Percentiles rank a stretch among this genome's conserved stretches.
Conservation (phyloP, 1,139 yeast species). For the Hansenula sp. region DNA sequence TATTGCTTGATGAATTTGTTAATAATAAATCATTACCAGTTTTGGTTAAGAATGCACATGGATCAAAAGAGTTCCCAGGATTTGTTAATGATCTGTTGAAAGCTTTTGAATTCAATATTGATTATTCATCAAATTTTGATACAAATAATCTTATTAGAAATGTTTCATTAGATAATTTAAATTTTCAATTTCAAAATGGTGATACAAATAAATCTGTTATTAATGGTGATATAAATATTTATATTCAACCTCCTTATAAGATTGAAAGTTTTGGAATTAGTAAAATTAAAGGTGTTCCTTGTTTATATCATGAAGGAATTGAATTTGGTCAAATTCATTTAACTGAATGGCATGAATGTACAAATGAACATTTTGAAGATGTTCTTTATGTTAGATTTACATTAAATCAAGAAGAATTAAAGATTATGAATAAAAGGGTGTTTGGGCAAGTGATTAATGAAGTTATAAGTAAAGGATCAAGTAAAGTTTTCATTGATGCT, state of each 20-base stretch:
- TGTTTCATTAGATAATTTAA: constrained; percentile 28
- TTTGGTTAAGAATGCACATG: constrained; percentile 21
- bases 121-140: constrained; percentile 12
- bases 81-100: constrained; percentile 14
- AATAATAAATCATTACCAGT: constrained; percentile 23
- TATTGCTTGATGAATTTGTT: constrained; percentile 25
- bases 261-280: constrained; percentile 22
- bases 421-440: constrained; percentile 26
- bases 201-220: constrained; percentile 24
- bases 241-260: constrained; percentile 25
- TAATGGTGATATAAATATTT: constrained; percentile 27
- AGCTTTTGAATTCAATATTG: constrained; percentile 11
- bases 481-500: constrained; percentile 27
- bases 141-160: constrained; percentile 23
- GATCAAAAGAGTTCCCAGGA: constrained; percentile 11
- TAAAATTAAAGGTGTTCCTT: constrained; percentile 29
- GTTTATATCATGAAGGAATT: constrained; percentile 26
- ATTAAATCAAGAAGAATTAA: constrained; percentile 28
- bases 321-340: constrained; percentile 32
- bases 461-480: constrained; percentile 29
- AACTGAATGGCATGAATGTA: constrained; percentile 31
- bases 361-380: constrained; percentile 22
- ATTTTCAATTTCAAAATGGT: constrained; percentile 26
- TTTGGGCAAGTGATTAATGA: constrained; percentile 32
- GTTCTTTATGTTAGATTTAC: constrained; percentile 23